Evolutionary conservation across 331 rosid species (phyloP).

Genomic region (Ulmus americana): DNA sequence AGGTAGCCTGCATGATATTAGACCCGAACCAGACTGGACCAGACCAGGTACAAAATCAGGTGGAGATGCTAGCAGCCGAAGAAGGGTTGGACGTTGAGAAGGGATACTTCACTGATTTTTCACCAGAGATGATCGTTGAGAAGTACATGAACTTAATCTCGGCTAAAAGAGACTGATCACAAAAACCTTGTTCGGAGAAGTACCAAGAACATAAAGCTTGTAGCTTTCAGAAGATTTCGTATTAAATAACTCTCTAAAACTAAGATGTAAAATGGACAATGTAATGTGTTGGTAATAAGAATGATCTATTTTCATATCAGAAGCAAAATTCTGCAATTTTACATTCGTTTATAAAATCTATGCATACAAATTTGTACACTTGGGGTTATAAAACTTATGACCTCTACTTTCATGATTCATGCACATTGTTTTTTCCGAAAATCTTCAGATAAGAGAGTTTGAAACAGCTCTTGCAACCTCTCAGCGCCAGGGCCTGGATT

Average conservation of each 20-base stretch:
- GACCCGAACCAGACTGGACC: conserved; percentile 77
- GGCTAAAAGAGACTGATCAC: conserved; percentile 11
- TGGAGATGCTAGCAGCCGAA: conserved; percentile 63
- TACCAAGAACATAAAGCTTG: not conserved
- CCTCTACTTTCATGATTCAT: conserved; percentile 32
- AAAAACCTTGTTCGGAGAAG: not conserved
- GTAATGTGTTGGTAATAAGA: conserved; percentile 8
- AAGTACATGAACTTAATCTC: conserved; percentile 46
- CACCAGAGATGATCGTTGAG: conserved; percentile 67
- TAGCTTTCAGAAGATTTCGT: not conserved
- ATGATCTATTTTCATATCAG: conserved; percentile 20
- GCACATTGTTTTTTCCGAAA: conserved; percentile 55
- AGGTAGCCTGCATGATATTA: conserved; percentile 72
- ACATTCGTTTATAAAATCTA: conserved; percentile 27
- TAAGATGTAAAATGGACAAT: conserved; percentile 24
- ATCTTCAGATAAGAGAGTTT: conserved; percentile 53
- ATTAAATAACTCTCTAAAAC: conserved; percentile 13
- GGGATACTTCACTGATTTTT: conserved; percentile 68
- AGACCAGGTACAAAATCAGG: conserved; percentile 55
- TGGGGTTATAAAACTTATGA: conserved; percentile 8
- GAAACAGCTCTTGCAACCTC: conserved; percentile 57
- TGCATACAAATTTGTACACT: conserved; percentile 45
- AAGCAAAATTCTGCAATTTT: conserved; percentile 37
- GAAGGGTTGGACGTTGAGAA: conserved; percentile 68
- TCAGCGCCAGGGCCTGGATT: conserved; percentile 72